A percentile compares a stretch with the other conserved stretches of the same genome.
phyloP scores from a whole-genome alignment of 23 red algal genomes.

The Gracilaria caudata region DNA sequence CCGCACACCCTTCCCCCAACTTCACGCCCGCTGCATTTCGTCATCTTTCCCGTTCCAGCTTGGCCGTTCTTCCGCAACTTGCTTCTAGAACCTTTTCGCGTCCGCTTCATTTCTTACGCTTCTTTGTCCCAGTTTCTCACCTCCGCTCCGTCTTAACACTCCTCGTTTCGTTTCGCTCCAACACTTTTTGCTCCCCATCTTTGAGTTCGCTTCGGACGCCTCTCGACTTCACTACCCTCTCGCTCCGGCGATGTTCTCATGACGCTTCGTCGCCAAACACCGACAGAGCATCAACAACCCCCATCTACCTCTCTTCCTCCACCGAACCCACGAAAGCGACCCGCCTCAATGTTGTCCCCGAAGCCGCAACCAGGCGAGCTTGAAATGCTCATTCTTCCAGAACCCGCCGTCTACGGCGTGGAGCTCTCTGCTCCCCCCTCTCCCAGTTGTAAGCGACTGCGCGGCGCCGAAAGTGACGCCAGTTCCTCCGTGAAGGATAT shows the following conservation, averaged over 20 bases:
- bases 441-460: slow-evolving; percentile 50
- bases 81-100: background rate
- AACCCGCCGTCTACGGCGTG: slow-evolving; percentile 32
- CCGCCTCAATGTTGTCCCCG: slow-evolving; percentile 31
- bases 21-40: slow-evolving; percentile 4
- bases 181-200: background rate
- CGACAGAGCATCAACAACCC: slow-evolving; percentile 25
- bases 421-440: slow-evolving; percentile 6
- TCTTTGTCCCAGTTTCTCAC: background rate
- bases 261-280: slow-evolving; percentile 33
- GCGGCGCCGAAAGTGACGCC: slow-evolving; percentile 59
- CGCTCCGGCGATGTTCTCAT: slow-evolving; percentile 48
- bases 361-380: slow-evolving; percentile 20
- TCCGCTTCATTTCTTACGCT: background rate
- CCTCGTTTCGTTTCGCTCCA: background rate
- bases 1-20: background rate
- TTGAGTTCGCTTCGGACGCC: background rate
- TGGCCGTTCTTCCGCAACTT: background rate
- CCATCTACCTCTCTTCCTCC: background rate
- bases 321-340: slow-evolving; percentile 16
- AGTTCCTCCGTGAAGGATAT: slow-evolving; percentile 65
- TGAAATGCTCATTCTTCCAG: slow-evolving; percentile 29
- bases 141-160: too few species aligned
- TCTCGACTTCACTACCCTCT: background rate
- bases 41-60: slow-evolving; percentile 8